Conservation (phyloP, 345 rosid genomes). For the Eucalyptus albens region DNA sequence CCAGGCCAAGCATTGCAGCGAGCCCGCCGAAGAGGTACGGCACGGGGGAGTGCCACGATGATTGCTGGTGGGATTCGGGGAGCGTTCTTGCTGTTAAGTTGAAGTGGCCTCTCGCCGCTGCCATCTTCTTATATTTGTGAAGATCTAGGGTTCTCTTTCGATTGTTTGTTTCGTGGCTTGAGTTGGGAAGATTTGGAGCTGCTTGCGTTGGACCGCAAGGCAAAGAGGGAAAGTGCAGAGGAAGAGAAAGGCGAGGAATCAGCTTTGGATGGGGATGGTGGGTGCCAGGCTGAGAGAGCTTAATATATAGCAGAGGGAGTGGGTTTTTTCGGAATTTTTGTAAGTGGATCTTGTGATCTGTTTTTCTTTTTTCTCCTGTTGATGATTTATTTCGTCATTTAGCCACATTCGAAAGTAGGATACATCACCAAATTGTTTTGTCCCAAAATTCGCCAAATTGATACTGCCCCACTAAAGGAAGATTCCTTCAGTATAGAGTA, state of each 20-base stretch:
- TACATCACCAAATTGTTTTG: background rate
- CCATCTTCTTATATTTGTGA: background rate
- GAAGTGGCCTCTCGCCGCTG: slow-evolving; percentile 34
- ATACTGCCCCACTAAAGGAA: background rate
- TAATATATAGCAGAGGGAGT: background rate
- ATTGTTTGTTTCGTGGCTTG: background rate
- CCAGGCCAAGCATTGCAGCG: slow-evolving; percentile 89
- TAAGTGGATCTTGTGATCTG: background rate
- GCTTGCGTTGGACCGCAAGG: background rate
- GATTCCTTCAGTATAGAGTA: background rate
- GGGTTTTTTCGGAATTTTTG: background rate
- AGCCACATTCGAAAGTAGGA: background rate
- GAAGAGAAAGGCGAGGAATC: background rate
- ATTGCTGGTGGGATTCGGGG: slow-evolving; percentile 16
- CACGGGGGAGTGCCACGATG: slow-evolving; percentile 93
- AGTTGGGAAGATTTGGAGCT: background rate
- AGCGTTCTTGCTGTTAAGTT: slow-evolving; percentile 6
- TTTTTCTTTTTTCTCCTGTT: background rate
- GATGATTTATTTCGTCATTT: background rate
- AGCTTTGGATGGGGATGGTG: background rate
- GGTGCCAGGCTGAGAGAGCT: background rate
- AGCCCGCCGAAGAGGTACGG: slow-evolving; percentile 90
- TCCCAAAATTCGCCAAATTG: background rate
- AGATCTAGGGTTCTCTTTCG: background rate
- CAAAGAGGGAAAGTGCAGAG: background rate